Base-by-base conservation (phyloP, 139 green algal species). In the Monoraphidium neglectum region DNA sequence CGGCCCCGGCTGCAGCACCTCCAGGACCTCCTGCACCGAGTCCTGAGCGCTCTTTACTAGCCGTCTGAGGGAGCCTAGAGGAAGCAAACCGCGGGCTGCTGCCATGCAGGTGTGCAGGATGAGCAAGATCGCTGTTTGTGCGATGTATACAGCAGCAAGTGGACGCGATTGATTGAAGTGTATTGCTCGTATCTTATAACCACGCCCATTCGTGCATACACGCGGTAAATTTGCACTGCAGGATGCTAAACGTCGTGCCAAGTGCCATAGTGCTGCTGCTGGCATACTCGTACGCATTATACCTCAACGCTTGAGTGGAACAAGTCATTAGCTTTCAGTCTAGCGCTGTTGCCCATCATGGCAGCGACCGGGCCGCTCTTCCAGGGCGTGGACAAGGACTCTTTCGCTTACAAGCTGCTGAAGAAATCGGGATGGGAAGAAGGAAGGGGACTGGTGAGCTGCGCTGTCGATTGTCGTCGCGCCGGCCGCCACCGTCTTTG, bases 341-440 rank as follows among this genome's bases (percentile, higher is more conserved):
- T n/a, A n/a, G n/a, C n/a, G n/a, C n/a, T n/a, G n/a, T n/a, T n/a
- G n/a, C 12, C 8, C 43, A 51, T 51, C 43, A 51, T 51, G 43
- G 43, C 43, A 51, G 43, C 43, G 15, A 46, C 59, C 49, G 67
- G 47, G n/a, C 49, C 65, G 15, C 26, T 78, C 53, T 94, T 88
- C 64, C 87, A 95, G 61, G 91, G 91, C 24, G 87, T 95, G 33
- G 81, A 89, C 32, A 96, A 96, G 74, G 49, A 69, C 23, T 92
- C 85, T 0, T 81, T 85, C 0, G 92, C 89, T 2, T 96, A 94
- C 69, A 89, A 88, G 63, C 73, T 97, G 72, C 68, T 97, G 36
- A 62, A 84, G 0, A 83, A 70, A 21, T 92, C 96, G 91, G 92
- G 92, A 0, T 97, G 92, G 92, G 79, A 83, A 56, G 92, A 97